Percentiles rank a stretch among this genome's conserved stretches.
Evolutionary conservation across 371 early-diverging fungal species (phyloP).

Genomic region (Sanchytrium tribonematis): DNA sequence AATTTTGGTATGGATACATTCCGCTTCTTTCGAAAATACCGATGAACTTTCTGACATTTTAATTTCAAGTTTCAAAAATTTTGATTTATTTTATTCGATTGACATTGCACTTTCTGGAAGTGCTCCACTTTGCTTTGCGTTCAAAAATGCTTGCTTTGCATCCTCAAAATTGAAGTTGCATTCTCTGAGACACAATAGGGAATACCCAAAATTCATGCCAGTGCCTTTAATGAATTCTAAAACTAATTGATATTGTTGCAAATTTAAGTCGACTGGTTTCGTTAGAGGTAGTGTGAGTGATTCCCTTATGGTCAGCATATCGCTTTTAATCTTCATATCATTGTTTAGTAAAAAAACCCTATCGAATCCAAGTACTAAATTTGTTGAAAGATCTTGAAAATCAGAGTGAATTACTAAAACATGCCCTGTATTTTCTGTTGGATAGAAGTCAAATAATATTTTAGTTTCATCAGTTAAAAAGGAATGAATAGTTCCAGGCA

Average conservation of each 20-base stretch:
- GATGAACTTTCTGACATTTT: no score
- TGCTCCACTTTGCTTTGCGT: neutral
- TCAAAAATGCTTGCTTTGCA: neutral
- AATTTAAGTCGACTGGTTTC: neutral
- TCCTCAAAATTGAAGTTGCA: neutral
- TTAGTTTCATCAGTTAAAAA: neutral
- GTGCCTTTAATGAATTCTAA: neutral
- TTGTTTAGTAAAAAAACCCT: neutral
- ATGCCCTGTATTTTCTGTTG: neutral
- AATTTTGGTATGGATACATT: no score
- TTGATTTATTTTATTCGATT: no score
- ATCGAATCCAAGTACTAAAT: neutral
- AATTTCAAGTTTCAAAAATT: no score
- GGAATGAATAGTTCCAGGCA: neutral
- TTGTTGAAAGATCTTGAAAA: neutral
- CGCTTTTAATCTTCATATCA: neutral
- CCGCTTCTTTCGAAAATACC: no score
- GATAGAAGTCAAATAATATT: neutral
- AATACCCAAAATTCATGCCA: neutral
- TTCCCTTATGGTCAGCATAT: neutral
- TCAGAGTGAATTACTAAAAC: neutral
- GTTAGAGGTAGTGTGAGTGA: neutral
- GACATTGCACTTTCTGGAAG: neutral
- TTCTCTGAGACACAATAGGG: neutral
- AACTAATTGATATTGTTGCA: neutral